phyloP scores from a whole-genome alignment of 371 early-diverging fungal species.

The Syncephalastrum monosporum region DNA sequence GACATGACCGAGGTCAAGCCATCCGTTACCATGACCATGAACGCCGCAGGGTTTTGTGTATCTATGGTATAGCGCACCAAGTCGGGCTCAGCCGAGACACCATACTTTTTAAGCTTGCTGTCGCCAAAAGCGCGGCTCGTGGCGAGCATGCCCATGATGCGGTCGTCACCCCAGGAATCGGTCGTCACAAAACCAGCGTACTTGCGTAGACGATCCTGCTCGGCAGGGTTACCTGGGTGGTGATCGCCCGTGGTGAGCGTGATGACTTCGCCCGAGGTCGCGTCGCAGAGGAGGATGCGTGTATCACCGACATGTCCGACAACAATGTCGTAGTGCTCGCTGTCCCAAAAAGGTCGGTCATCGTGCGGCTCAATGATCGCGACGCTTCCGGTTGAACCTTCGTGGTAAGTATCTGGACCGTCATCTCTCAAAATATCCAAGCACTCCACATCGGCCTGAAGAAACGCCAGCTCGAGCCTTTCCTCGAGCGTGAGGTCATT shows the following conservation, averaged over 20 bases:
- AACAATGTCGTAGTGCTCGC: conserved; percentile 50
- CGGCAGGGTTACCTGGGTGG: conserved; percentile 60
- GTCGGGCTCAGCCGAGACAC: conserved; percentile 78
- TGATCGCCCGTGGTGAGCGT: conserved; percentile 61
- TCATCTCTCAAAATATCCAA: conserved; percentile 31
- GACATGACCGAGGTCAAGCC: conserved; percentile 76
- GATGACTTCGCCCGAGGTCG: conserved; percentile 48
- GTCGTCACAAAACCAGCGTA: conserved; percentile 65
- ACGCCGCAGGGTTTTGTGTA: conserved; percentile 42
- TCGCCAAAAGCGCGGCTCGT: conserved; percentile 78
- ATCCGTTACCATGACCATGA: conserved; percentile 61
- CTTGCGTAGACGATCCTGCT: conserved; percentile 55
- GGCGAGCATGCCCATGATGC: conserved; percentile 68
- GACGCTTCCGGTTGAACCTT: conserved; percentile 63
- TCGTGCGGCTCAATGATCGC: conserved; percentile 60
- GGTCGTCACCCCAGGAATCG: conserved; percentile 80
- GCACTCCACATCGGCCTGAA: conserved; percentile 49
- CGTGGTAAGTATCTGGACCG: conserved; percentile 20
- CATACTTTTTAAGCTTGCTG: conserved; percentile 67
- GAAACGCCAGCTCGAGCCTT: conserved; percentile 51
- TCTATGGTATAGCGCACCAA: conserved; percentile 43
- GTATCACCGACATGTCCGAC: conserved; percentile 70
- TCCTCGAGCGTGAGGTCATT: conserved; percentile 56
- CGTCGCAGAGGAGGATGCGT: conserved; percentile 58
- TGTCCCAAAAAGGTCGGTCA: conserved; percentile 58